These are phyloP conservation scores for Filobasidium wieringae DNA, from an alignment of 768 basidiomycete species.

Conservation along the genomic window DNA sequence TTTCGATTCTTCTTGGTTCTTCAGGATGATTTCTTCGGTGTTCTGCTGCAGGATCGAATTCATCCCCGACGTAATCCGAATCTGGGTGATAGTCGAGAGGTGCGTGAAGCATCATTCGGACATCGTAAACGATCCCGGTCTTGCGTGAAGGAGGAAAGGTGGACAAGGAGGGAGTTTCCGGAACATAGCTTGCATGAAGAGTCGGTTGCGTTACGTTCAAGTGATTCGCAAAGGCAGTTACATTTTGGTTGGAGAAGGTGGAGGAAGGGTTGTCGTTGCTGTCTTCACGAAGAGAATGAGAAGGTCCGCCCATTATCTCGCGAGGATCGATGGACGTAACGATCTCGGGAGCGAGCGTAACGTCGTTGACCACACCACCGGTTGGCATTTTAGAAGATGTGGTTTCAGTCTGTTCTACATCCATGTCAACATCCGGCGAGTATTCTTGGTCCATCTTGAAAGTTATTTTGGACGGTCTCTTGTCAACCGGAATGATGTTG, in stretches of 20 bases:
- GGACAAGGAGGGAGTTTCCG: background rate
- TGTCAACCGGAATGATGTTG: too few relatives aligned
- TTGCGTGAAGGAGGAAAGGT: background rate
- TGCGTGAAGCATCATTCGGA: slow-evolving; percentile 74
- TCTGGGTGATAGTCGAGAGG: slow-evolving; percentile 39
- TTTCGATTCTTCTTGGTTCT: slow-evolving; percentile 60
- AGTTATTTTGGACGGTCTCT: too few relatives aligned
- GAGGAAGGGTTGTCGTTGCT: background rate
- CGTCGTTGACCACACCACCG: background rate
- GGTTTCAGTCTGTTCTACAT: too few relatives aligned
- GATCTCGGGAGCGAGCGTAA: background rate
- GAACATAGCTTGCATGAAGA: too few relatives aligned
- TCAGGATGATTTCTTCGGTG: slow-evolving; percentile 61
- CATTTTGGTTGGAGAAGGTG: background rate
- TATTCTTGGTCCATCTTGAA: too few relatives aligned
- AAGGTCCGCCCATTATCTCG: background rate
- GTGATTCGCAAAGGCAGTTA: too few relatives aligned
- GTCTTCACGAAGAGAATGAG: background rate
- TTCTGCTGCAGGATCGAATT: background rate
- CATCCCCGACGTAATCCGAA: background rate
- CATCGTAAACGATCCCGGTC: slow-evolving; percentile 78
- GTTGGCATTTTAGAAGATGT: too few relatives aligned
- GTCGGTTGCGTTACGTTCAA: too few relatives aligned
- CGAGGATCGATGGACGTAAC: background rate
- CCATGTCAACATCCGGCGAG: too few relatives aligned